Evolutionary conservation across 345 rosid species (phyloP), one percentile per base, ranked within the genome.

Genomic region (Salix koriyanagi): DNA sequence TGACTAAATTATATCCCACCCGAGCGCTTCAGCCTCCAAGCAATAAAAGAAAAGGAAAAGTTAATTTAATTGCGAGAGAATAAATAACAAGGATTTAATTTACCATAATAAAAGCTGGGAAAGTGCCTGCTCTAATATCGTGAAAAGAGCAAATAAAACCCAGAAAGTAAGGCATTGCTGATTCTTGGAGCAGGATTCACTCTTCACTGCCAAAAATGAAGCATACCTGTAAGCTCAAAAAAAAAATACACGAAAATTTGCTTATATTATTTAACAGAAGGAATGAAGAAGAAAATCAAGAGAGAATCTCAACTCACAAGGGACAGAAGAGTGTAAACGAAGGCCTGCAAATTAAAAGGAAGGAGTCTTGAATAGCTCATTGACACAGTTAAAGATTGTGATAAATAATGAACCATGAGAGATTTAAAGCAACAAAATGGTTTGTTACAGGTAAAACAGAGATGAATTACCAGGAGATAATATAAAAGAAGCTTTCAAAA

Each of bases 131-230:
- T 82, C 85, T 74, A 85, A 37, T 19, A 75, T 19, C 39, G 70
- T 58, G 28, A 73, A 62, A 66, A 78, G 56, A 36, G 80, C 76
- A 82, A 80, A 82, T 46, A 85, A 61, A 60, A 82, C 82, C 88
- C 85, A 85, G 56, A 76, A 85, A 32, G 79, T 26, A 36, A 85
- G 77, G 67, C 88, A 85, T 85, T 82, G 84, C 74, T 78, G 79
- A 70, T 75, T 75, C 62, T 39, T 73, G 2, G 79, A 69, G 44
- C 32, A 60, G 23, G 84, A 82, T 58, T 34, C 39, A 39, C 69
- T 82, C 82, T 82, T 72, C 34, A 85, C 65, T 0, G 73, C 70
- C 66, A 76, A 39, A 82, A 82, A 48, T 19, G 88, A 85, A 80
- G 72, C 79, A 69, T 28, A 75, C 80, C 85, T 85, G 60, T 28